Evolutionary conservation across 306 rosid species (phyloP).

Genomic region (Morella rubra): DNA sequence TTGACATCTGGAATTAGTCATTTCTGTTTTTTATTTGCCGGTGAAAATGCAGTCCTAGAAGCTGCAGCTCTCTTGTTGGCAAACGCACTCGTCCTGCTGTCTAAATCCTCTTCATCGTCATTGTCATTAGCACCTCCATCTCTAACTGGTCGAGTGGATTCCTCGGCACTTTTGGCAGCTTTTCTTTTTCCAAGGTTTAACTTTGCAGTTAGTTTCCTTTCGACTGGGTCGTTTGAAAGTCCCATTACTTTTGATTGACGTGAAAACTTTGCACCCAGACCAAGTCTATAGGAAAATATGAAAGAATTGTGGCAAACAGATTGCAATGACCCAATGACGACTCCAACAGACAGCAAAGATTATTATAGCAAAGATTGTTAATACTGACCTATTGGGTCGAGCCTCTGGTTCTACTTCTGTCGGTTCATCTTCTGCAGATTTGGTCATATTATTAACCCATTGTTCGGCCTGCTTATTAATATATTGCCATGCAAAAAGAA

Average conservation of each 20-base stretch:
- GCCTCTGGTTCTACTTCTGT: constrained; percentile 34
- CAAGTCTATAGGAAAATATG: constrained; percentile 55
- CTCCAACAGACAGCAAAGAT: neutral
- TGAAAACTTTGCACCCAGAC: constrained; percentile 75
- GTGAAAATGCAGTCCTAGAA: constrained; percentile 27
- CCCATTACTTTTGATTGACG: constrained; percentile 46
- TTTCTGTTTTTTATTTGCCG: constrained; percentile 53
- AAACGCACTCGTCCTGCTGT: constrained; percentile 69
- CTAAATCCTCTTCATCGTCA: constrained; percentile 40
- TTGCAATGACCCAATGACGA: neutral
- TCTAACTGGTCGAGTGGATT: constrained; percentile 28
- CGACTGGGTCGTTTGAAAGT: constrained; percentile 70
- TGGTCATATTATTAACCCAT: constrained; percentile 74
- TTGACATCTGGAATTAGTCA: constrained; percentile 8
- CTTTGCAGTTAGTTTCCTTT: constrained; percentile 57
- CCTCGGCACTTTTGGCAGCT: constrained; percentile 50
- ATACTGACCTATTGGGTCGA: constrained; percentile 61
- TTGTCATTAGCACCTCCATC: constrained; percentile 38
- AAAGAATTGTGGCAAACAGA: neutral
- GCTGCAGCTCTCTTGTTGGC: constrained; percentile 52
- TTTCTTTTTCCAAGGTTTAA: constrained; percentile 53
- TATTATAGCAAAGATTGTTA: constrained; percentile 2
- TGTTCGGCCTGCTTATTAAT: constrained; percentile 62
- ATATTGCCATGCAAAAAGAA: constrained; percentile 1
- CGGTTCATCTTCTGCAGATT: constrained; percentile 47